phyloP scores from a whole-genome alignment of 495 filamentous ascomycete species.

The Margaritispora aquatica region DNA sequence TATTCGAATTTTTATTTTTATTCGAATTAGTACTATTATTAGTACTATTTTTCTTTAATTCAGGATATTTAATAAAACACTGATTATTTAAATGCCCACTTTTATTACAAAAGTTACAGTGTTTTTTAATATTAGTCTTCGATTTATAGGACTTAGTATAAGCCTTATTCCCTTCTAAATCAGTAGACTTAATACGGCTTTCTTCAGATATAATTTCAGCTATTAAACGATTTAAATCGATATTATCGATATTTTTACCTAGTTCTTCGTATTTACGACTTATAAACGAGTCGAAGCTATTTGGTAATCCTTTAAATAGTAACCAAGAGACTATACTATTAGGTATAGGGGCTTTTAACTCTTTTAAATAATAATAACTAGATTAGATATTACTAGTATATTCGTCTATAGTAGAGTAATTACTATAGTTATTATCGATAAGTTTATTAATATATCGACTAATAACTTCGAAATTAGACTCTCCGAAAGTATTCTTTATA shows the following conservation, averaged over 20 bases:
- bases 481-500: not conserved
- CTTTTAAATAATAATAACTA: constrained; percentile 1
- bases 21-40: too few relatives aligned
- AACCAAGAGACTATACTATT: not conserved
- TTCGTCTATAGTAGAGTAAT: constrained; percentile 1
- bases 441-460: not conserved
- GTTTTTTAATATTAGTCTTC: not conserved
- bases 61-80: constrained; percentile 10
- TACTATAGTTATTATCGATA: constrained; percentile 2
- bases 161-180: not conserved
- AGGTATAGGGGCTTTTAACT: not conserved
- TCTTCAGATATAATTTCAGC: not conserved
- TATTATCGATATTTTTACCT: not conserved
- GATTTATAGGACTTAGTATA: constrained; percentile 3
- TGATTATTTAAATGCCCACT: constrained; percentile 2
- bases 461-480: constrained; percentile 1
- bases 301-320: constrained; percentile 4
- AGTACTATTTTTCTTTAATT: constrained; percentile 2
- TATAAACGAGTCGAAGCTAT: not conserved
- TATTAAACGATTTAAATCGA: constrained; percentile 4
- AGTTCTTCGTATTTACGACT: constrained; percentile 6
- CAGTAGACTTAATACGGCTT: not conserved
- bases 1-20: constrained; percentile 2
- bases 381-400: not conserved
- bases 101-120: constrained; percentile 5